Evolutionary conservation across 805 yeast species (phyloP).

Genomic region (Debaryomyces castellii): DNA sequence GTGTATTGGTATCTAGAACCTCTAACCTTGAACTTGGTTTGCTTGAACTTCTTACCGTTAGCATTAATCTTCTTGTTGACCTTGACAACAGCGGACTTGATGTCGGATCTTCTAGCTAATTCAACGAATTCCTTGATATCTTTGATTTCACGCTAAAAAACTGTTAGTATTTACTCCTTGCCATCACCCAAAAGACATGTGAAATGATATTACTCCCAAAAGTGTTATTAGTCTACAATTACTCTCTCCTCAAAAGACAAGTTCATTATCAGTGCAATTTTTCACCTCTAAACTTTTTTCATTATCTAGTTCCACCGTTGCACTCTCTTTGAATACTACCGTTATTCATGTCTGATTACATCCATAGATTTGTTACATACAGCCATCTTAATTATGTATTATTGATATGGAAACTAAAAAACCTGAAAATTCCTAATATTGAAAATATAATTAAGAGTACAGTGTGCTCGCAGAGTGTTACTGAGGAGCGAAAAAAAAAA

Average conservation of each 20-base stretch:
- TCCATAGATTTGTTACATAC: constrained; percentile 14
- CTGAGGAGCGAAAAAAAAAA: not conserved
- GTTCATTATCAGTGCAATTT: not conserved
- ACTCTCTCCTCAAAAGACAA: not conserved
- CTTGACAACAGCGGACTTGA: constrained; percentile 91
- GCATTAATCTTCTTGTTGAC: constrained; percentile 81
- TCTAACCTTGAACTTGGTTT: constrained; percentile 99
- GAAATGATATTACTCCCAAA: not conserved
- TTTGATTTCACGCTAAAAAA: constrained; percentile 67
- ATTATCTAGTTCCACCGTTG: not conserved
- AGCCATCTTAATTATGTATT: constrained; percentile 18
- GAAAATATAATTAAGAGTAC: not conserved
- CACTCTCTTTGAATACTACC: not conserved
- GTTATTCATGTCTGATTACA: not conserved
- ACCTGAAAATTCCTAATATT: not conserved
- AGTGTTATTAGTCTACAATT: not conserved
- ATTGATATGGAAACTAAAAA: constrained; percentile 3
- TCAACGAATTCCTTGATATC: constrained; percentile 97
- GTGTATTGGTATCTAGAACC: constrained; percentile 95
- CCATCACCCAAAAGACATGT: not conserved
- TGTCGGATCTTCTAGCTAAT: constrained; percentile 95
- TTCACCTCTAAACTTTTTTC: not conserved
- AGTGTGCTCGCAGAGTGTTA: not conserved
- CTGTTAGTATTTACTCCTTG: constrained; percentile 13
- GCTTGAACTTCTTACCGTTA: constrained; percentile 81